Evolutionary conservation across 2,329 filamentous ascomycete genomes (phyloP).

Genomic region (Plenodomus biglobosus): DNA sequence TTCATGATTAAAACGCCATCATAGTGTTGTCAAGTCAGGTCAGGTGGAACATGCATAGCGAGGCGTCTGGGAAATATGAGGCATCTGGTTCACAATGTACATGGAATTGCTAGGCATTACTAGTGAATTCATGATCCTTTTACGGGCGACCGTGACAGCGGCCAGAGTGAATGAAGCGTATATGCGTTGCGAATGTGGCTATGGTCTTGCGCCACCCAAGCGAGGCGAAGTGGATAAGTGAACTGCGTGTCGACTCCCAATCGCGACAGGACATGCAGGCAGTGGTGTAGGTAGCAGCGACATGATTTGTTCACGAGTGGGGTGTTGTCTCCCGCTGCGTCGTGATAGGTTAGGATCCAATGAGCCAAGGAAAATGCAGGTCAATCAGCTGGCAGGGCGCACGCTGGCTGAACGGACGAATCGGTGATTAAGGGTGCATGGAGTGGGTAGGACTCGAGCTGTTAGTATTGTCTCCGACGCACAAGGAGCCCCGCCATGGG

Average conservation of each 20-base stretch:
- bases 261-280: neutral
- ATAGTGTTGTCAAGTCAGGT: slow-evolving; percentile 8
- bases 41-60: slow-evolving; percentile 36
- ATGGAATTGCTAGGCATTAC: neutral
- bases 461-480: neutral
- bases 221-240: neutral
- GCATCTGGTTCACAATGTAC: neutral
- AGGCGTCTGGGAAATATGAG: slow-evolving; percentile 25
- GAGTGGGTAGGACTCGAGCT: neutral
- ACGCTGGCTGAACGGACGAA: neutral
- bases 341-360: neutral
- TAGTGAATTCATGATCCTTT: too few relatives aligned
- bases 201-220: slow-evolving; percentile 1
- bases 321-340: neutral
- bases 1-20: slow-evolving; percentile 43
- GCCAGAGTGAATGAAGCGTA: neutral
- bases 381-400: neutral
- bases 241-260: neutral
- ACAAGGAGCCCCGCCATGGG: neutral
- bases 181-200: slow-evolving; percentile 10
- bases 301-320: neutral
- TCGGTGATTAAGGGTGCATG: neutral
- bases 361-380: neutral
- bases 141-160: too few relatives aligned
- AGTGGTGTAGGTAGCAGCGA: too few relatives aligned